Percentiles rank a stretch among this genome's conserved stretches.
Evolutionary conservation across 176 grass and related monocot species (phyloP).

Genomic region (Thinopyrum elongatum): DNA sequence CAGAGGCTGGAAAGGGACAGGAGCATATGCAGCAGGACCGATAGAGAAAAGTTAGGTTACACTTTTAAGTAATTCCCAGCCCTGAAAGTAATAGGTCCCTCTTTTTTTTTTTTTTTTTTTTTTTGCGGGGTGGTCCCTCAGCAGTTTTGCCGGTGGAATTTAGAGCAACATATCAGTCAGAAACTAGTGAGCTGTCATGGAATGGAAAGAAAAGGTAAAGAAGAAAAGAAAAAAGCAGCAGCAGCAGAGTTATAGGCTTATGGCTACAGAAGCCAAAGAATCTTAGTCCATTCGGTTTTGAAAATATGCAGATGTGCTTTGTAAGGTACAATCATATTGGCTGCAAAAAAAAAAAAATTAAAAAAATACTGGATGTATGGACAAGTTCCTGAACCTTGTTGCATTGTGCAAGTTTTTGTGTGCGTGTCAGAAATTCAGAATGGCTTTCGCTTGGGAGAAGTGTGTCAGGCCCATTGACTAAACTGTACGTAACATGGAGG

Average conservation of each 20-base stretch:
- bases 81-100: slow-evolving; percentile 22
- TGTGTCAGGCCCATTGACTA: neutral
- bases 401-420: neutral
- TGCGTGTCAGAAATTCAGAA: neutral
- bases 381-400: neutral
- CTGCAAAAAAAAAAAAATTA: neutral
- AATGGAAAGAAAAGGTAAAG: neutral
- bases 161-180: neutral
- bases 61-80: slow-evolving; percentile 32
- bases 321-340: slow-evolving; percentile 6
- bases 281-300: neutral
- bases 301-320: neutral
- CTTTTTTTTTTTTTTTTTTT: too few species aligned
- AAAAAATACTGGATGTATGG: neutral
- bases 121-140: too few species aligned
- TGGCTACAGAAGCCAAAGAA: neutral
- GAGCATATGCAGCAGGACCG: neutral
- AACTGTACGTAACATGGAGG: neutral
- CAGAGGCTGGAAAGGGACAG: slow-evolving; percentile 19
- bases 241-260: neutral
- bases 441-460: neutral
- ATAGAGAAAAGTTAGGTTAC: neutral
- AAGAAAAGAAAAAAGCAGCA: neutral
- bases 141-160: neutral
- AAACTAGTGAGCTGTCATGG: neutral